These are phyloP conservation scores for Calonectria leucothoes DNA, from an alignment of 2,329 filamentous ascomycete genomes.

Conservation along the genomic window DNA sequence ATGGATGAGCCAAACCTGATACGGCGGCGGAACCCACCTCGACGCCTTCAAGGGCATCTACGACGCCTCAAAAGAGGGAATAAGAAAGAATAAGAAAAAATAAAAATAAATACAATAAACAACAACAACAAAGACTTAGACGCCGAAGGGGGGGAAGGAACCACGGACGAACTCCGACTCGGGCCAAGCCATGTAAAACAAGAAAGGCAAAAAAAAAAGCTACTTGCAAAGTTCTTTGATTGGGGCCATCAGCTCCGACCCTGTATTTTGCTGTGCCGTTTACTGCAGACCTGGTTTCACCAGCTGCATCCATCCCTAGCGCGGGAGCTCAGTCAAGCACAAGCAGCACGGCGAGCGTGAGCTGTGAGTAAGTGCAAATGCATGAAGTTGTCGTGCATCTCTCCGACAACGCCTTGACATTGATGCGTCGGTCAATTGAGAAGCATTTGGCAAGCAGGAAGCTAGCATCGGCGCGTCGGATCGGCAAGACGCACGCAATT, in stretches of 20 bases:
- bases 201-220: not conserved
- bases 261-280: conserved; percentile 3
- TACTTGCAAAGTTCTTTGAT: not conserved
- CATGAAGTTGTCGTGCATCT: conserved; percentile 10
- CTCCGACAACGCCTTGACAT: not conserved
- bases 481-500: conserved; percentile 28
- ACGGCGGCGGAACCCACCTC: not conserved
- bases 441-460: not conserved
- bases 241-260: not conserved
- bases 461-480: conserved; percentile 12
- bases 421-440: conserved; percentile 3
- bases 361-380: not conserved
- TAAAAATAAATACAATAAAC: too few species aligned
- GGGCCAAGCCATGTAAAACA: not conserved
- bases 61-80: not conserved
- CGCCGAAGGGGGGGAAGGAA: not conserved
- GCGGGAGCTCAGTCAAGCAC: not conserved
- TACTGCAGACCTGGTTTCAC: not conserved
- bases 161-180: not conserved
- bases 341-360: too few species aligned
- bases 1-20: not conserved
- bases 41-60: not conserved
- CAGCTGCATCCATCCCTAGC: conserved; percentile 15
- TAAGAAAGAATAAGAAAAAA: not conserved
- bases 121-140: not conserved